Evolutionary conservation across 2,329 filamentous ascomycete genomes (phyloP).

Genomic region (Colletotrichum spinosum): DNA sequence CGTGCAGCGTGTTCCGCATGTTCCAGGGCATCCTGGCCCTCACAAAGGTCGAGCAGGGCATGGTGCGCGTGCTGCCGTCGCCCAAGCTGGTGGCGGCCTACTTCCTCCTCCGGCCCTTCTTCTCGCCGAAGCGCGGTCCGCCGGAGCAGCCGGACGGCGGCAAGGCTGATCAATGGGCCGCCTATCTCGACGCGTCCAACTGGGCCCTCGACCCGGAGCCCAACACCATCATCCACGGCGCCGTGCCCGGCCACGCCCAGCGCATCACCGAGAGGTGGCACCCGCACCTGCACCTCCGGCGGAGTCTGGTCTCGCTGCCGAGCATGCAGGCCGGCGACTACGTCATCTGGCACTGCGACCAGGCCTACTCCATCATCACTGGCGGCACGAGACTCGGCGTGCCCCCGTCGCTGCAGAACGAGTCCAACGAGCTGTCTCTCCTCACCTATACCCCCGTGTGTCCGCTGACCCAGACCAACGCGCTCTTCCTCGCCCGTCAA

Average conservation of each 20-base stretch:
- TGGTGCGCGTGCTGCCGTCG: constrained; percentile 59
- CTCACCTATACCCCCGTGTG: constrained; percentile 67
- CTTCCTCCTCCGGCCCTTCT: constrained; percentile 61
- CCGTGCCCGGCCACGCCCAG: constrained; percentile 68
- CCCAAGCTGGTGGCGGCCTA: constrained; percentile 61
- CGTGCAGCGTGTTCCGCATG: constrained; percentile 81
- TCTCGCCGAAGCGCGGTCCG: constrained; percentile 49
- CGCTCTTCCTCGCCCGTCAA: constrained; percentile 55
- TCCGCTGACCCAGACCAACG: constrained; percentile 58
- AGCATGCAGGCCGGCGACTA: constrained; percentile 67
- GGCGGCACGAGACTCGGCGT: constrained; percentile 48
- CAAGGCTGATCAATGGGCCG: constrained; percentile 55
- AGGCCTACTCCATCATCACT: constrained; percentile 66
- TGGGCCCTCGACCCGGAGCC: constrained; percentile 60
- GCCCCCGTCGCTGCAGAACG: constrained; percentile 37
- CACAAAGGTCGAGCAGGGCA: constrained; percentile 61
- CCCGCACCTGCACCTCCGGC: constrained; percentile 64
- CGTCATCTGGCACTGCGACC: constrained; percentile 69
- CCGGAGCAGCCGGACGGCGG: constrained; percentile 39
- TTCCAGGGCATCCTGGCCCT: constrained; percentile 83
- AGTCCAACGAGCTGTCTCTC: constrained; percentile 55
- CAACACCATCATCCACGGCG: constrained; percentile 68
- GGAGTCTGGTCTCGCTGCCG: constrained; percentile 66
- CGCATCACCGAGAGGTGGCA: constrained; percentile 69
- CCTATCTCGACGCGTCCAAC: constrained; percentile 58